Percentiles rank a stretch among this genome's conserved stretches.
Conservation (phyloP, 495 filamentous ascomycete species). For the Neurospora africana region DNA sequence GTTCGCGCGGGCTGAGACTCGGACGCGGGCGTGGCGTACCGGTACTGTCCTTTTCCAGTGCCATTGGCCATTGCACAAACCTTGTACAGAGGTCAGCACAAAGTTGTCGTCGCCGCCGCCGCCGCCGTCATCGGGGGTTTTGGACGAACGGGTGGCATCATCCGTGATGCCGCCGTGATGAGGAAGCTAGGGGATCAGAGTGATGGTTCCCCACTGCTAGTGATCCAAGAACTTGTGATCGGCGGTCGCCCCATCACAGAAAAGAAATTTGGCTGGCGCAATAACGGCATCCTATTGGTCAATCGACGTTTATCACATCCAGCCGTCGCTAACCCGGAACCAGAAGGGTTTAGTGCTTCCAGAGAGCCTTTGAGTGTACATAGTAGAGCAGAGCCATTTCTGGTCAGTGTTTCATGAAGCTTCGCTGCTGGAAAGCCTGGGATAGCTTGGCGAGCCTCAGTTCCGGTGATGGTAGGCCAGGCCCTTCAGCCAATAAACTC, state of each 20-base stretch:
- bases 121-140: not conserved
- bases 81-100: not conserved
- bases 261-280: constrained; percentile 20
- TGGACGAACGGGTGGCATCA: not conserved
- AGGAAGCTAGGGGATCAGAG: not conserved
- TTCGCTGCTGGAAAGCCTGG: not conserved
- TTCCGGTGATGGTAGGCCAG: constrained; percentile 8
- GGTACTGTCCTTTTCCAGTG: not conserved
- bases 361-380: not conserved
- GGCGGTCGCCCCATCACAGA: constrained; percentile 20
- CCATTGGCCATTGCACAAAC: not conserved
- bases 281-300: constrained; percentile 20
- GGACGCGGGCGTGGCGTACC: not conserved
- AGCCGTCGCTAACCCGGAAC: constrained; percentile 3
- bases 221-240: constrained; percentile 10
- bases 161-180: not conserved
- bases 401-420: not conserved
- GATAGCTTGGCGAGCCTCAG: constrained; percentile 4
- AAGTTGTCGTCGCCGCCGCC: not conserved
- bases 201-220: not conserved
- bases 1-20: not conserved
- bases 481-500: not conserved
- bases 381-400: constrained; percentile 10
- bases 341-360: constrained; percentile 13
- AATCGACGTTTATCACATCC: constrained; percentile 14